Percentiles rank a stretch among this genome's conserved stretches.
These are phyloP conservation scores for Moricandia moricandioides DNA, from an alignment of 345 rosid species.

Conservation along the genomic window DNA sequence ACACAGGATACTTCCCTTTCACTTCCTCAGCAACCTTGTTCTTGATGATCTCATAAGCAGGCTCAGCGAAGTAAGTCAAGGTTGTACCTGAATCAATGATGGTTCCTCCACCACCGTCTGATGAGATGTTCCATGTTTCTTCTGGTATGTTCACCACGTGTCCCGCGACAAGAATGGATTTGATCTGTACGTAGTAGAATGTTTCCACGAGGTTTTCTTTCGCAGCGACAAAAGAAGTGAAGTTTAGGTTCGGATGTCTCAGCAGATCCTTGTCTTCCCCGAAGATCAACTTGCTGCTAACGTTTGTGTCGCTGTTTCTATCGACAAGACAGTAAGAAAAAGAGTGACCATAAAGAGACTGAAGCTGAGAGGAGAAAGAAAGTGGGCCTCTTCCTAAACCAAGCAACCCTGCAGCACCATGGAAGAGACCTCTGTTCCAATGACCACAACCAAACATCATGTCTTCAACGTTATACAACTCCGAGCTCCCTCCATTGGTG, in stretches of 20 bases:
- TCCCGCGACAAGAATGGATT: constrained; percentile 64
- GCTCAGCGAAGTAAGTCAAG: constrained; percentile 65
- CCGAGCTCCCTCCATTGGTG: constrained; percentile 44
- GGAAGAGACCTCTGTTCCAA: constrained; percentile 78
- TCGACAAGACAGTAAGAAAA: constrained; percentile 88
- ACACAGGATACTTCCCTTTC: constrained; percentile 51
- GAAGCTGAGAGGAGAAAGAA: constrained; percentile 84
- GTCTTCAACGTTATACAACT: constrained; percentile 53
- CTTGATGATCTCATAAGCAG: constrained; percentile 53
- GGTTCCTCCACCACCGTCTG: constrained; percentile 68
- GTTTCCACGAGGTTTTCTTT: constrained; percentile 61
- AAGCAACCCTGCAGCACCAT: constrained; percentile 80
- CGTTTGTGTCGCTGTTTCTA: constrained; percentile 58
- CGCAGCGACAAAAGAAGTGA: constrained; percentile 58
- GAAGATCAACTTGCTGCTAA: constrained; percentile 80
- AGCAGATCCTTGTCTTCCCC: constrained; percentile 71
- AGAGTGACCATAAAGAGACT: constrained; percentile 69
- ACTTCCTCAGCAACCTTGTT: constrained; percentile 58
- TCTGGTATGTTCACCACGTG: constrained; percentile 61
- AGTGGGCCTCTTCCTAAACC: constrained; percentile 92
- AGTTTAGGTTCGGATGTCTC: constrained; percentile 58
- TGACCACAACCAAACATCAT: constrained; percentile 94
- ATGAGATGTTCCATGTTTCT: constrained; percentile 67
- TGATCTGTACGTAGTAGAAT: constrained; percentile 72
- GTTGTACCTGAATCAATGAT: constrained; percentile 87